phyloP scores from a whole-genome alignment of 768 basidiomycete species.

The Ephemerocybe angulata region DNA sequence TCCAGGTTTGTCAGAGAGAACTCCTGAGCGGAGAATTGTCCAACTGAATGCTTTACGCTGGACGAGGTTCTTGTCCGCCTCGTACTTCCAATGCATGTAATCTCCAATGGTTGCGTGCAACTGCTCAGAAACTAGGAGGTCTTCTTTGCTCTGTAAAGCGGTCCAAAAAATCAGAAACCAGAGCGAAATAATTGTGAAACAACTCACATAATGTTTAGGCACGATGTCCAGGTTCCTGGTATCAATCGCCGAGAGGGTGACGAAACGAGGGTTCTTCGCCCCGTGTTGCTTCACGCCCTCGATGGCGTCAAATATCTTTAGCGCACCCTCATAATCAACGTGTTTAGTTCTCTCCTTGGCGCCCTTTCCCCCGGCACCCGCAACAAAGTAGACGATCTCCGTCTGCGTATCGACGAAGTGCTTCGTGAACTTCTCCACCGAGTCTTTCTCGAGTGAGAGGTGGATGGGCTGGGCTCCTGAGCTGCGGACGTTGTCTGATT shows the following conservation, averaged over 20 bases:
- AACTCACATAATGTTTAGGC: conserved; percentile 50
- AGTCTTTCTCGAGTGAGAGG: conserved; percentile 53
- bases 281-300: conserved; percentile 38
- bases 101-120: conserved; percentile 42
- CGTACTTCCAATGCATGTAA: conserved; percentile 49
- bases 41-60: conserved; percentile 56
- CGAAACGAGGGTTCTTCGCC: conserved; percentile 45
- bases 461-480: conserved; percentile 44
- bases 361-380: conserved; percentile 57
- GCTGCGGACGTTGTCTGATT: conserved; percentile 44
- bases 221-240: conserved; percentile 46
- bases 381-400: conserved; percentile 46
- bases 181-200: background rate
- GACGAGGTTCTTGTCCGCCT: conserved; percentile 45
- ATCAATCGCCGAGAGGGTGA: conserved; percentile 60
- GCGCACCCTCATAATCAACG: conserved; percentile 60
- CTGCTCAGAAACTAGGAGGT: conserved; percentile 38
- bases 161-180: background rate
- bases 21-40: conserved; percentile 68
- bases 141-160: conserved; percentile 38
- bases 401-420: conserved; percentile 35
- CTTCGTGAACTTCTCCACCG: conserved; percentile 41
- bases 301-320: conserved; percentile 70
- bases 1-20: conserved; percentile 46
- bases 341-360: conserved; percentile 50